These are phyloP conservation scores for Ogataea hybrid DNA, from an alignment of 1,139 yeast genomes.

Conservation along the genomic window DNA sequence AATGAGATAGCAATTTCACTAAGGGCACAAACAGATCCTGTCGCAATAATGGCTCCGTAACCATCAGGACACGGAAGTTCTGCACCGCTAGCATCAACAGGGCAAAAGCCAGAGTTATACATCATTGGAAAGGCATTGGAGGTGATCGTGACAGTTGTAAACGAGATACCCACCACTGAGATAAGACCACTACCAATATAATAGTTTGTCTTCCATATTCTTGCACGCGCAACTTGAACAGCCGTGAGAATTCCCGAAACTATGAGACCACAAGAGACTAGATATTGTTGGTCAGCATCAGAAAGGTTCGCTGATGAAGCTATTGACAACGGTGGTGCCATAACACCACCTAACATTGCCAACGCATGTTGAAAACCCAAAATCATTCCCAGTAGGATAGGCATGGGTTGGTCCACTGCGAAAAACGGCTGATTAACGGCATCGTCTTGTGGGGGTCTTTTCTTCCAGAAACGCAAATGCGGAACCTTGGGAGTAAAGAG, in stretches of 20 bases:
- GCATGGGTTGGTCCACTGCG: constrained; percentile 75
- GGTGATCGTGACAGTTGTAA: constrained; percentile 81
- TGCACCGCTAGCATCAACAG: constrained; percentile 57
- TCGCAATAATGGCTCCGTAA: constrained; percentile 77
- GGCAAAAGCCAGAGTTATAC: constrained; percentile 73
- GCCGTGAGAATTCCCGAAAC: constrained; percentile 70
- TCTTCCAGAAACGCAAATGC: constrained; percentile 46
- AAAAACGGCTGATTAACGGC: constrained; percentile 70
- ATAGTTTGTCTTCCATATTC: constrained; percentile 66
- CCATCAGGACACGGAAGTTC: constrained; percentile 83
- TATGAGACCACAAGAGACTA: constrained; percentile 75
- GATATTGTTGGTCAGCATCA: constrained; percentile 52
- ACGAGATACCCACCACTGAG: constrained; percentile 86
- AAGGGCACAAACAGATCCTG: constrained; percentile 73
- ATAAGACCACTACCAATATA: constrained; percentile 82
- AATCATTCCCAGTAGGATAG: constrained; percentile 66
- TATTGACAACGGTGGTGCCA: constrained; percentile 79
- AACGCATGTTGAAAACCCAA: constrained; percentile 85
- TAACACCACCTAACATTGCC: constrained; percentile 89
- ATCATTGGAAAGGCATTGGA: constrained; percentile 72
- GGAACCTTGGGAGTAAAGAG: constrained; percentile 79
- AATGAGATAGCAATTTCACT: constrained; percentile 71
- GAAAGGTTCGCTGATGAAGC: constrained; percentile 57
- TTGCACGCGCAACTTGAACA: constrained; percentile 79
- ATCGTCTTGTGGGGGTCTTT: constrained; percentile 1